Conservation (phyloP, 148 eudicot species). For the Cornus controversa region DNA sequence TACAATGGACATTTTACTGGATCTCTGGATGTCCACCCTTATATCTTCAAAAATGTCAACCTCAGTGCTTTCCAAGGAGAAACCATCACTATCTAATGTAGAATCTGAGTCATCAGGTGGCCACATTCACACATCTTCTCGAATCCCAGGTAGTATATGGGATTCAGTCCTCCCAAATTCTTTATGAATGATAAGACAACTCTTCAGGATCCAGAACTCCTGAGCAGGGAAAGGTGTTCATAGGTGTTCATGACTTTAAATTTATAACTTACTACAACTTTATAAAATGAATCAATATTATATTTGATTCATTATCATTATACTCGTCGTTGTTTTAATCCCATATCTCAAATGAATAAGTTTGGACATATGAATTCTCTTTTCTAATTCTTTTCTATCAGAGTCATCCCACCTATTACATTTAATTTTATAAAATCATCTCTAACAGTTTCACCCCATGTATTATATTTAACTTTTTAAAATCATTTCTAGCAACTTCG, state of each 20-base stretch:
- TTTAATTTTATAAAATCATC: too few relatives aligned
- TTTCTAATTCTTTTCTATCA: too few relatives aligned
- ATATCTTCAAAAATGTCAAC: constrained; percentile 21
- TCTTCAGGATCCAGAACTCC: constrained; percentile 70
- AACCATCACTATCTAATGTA: constrained; percentile 15
- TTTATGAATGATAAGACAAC: constrained; percentile 39
- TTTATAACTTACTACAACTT: not conserved
- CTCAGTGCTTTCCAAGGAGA: constrained; percentile 12
- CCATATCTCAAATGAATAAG: too few relatives aligned
- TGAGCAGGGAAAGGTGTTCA: constrained; percentile 19
- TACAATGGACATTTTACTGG: constrained; percentile 28
- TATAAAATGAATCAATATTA: not conserved
- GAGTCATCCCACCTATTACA: too few relatives aligned
- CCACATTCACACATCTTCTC: constrained; percentile 20
- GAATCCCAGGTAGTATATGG: constrained; percentile 6
- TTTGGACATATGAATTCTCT: too few relatives aligned
- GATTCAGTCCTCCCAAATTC: constrained; percentile 40
- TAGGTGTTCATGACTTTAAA: not conserved
- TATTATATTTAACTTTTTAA: too few relatives aligned
- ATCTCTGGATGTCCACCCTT: constrained; percentile 18
- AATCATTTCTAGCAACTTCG: too few relatives aligned
- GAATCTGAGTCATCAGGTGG: constrained; percentile 14
- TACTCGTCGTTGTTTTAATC: too few relatives aligned
- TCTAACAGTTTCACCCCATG: too few relatives aligned
- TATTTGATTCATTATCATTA: not conserved